Evolutionary conservation across 805 yeast genomes (phyloP), one percentile per base, ranked within the genome.

Genomic region (Groenewaldozyma salmanticensis): DNA sequence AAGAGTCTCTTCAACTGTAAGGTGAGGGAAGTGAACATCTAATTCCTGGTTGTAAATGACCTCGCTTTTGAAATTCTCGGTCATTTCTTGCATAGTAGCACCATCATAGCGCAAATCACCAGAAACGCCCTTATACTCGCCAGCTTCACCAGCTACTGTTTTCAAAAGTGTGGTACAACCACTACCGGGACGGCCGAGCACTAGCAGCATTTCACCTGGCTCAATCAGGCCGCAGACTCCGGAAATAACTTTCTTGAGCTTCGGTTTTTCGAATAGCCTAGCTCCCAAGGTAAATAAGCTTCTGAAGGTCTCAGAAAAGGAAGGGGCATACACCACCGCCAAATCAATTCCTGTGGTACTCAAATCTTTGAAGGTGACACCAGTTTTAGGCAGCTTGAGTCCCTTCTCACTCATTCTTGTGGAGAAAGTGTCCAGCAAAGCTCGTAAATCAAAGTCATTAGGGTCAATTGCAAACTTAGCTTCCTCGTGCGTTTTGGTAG

Each of bases 111-210:
- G 52, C 44, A 81, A 59, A 17, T 68, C 66, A 47, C 87, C 86
- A 32, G 69, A 68, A 31, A 69, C 69, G 27, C 66, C 64, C 16
- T 67, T 61, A 55, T 67, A 71, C 22, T 63, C 61, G 44, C 62
- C 61, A 17, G 71, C 70, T 48, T 74, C 77, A 42, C 77, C 79
- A 9, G 86, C 75, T 48, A 81, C 64, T 2, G 81, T 70, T 50
- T 77, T 77, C 55, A 81, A 64, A 36, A 81, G 65, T 2, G 86
- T 73, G 3, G 88, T 77, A 57, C 88, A 81, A 36, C 92, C 92
- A 21, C 90, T 79, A 51, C 90, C 87, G 1, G 90, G 87, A 46
- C 81, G 71, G 40, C 83, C 85, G 27, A 79, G 59, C 4, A 81
- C 87, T 37, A 81, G 62, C 24, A 77, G 68, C 77, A 79, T 71